Evolutionary conservation across 768 basidiomycete genomes (phyloP).

Genomic region (Suillus decipiens): DNA sequence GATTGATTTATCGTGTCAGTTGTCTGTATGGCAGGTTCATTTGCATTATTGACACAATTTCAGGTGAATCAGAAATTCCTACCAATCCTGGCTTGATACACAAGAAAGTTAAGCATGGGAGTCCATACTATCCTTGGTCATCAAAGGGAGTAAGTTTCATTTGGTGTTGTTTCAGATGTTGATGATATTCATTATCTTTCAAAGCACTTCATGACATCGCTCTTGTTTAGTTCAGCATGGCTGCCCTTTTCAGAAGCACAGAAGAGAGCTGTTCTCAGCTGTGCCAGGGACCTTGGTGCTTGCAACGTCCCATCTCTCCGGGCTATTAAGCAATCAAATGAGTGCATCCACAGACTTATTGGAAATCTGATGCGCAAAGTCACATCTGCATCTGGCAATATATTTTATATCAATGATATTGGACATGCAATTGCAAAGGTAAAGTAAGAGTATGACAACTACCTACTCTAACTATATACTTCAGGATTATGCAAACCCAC

Average conservation of each 20-base stretch:
- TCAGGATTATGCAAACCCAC: conserved; percentile 5
- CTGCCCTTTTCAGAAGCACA: conserved; percentile 30
- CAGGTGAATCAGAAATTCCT: background rate
- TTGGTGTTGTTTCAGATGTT: background rate
- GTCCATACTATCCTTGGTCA: conserved; percentile 9
- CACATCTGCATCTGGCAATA: conserved; percentile 20
- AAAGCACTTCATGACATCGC: conserved; percentile 20
- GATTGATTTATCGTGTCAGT: background rate
- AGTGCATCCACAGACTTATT: conserved; percentile 6
- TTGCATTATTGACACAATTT: background rate
- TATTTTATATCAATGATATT: conserved; percentile 24
- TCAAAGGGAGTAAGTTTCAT: conserved; percentile 3
- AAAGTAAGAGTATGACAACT: background rate
- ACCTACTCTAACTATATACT: background rate
- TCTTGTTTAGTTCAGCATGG: conserved; percentile 30
- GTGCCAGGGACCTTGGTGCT: conserved; percentile 28
- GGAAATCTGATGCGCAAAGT: conserved; percentile 26
- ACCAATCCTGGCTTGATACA: background rate
- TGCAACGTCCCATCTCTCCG: conserved; percentile 24
- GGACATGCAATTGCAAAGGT: conserved; percentile 27
- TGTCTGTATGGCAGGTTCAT: background rate
- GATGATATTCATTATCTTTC: background rate
- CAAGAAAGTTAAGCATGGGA: conserved; percentile 6
- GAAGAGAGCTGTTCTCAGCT: conserved; percentile 27
- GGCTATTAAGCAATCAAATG: conserved; percentile 13